Percentiles rank a stretch among this genome's conserved stretches.
phyloP scores from a whole-genome alignment of 179 eudicot genomes.

The Beta corolliflora region DNA sequence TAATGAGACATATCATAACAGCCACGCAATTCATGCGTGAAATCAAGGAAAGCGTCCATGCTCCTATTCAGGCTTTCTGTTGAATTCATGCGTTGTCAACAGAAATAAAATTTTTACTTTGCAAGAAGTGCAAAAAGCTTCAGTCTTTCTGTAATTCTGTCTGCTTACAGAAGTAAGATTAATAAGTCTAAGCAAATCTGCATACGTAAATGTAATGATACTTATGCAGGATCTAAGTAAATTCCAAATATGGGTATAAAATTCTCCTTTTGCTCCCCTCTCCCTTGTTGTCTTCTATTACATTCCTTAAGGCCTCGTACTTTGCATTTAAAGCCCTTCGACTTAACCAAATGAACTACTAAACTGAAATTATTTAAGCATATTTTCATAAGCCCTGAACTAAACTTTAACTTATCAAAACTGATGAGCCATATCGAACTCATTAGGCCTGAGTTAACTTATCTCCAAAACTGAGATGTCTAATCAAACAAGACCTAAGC shows the following conservation, averaged over 20 bases:
- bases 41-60: not conserved
- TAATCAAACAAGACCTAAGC: not conserved
- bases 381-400: not conserved
- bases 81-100: not conserved
- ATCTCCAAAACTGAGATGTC: not conserved
- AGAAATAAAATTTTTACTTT: not conserved
- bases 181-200: not conserved
- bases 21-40: not conserved
- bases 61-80: conserved; percentile 4
- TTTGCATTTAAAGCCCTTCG: not conserved
- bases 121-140: conserved; percentile 5
- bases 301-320: not conserved
- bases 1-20: not conserved
- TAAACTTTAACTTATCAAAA: not conserved
- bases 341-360: not conserved
- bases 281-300: not conserved
- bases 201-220: not conserved
- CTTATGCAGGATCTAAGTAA: not conserved
- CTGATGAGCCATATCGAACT: too few relatives aligned
- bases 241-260: not conserved
- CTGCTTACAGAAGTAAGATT: not conserved
- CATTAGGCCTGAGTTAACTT: not conserved
- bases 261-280: not conserved
- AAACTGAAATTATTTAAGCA: too few relatives aligned
- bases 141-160: not conserved